Percentiles rank a stretch among this genome's conserved stretches.
phyloP scores from a whole-genome alignment of 1,284 basidiomycete species.

The Sphagnurus paluster region DNA sequence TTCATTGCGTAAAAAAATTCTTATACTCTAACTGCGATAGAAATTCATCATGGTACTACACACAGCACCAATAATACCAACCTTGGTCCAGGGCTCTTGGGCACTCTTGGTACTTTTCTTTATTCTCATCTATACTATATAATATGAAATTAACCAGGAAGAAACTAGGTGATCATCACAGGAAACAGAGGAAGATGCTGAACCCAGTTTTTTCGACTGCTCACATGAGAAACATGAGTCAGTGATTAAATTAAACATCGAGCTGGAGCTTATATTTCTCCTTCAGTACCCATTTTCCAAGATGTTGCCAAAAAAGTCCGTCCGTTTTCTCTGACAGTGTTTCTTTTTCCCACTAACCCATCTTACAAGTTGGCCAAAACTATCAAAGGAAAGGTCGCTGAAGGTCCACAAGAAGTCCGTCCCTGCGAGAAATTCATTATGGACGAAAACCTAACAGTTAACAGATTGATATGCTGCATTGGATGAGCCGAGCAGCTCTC shows the following conservation, averaged over 20 bases:
- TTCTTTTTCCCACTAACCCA: background rate
- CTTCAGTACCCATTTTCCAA: slow-evolving; percentile 34
- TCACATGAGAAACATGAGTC: slow-evolving; percentile 40
- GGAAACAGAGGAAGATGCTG: slow-evolving; percentile 45
- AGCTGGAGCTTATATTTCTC: no score
- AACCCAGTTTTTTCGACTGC: no score
- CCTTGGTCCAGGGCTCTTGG: slow-evolving; percentile 38
- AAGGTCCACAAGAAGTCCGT: slow-evolving; percentile 13
- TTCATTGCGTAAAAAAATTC: slow-evolving; percentile 32
- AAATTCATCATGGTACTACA: background rate
- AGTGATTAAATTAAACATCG: background rate
- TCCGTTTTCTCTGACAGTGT: background rate
- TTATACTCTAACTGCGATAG: background rate
- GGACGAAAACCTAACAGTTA: slow-evolving; percentile 11
- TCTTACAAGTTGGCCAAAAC: slow-evolving; percentile 6
- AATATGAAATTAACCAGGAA: no score
- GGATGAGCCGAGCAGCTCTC: slow-evolving; percentile 7
- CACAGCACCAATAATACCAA: slow-evolving; percentile 29
- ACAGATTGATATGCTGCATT: slow-evolving; percentile 4
- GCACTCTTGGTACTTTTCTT: slow-evolving; percentile 32
- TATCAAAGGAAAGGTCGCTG: slow-evolving; percentile 10
- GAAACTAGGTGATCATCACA: slow-evolving; percentile 42
- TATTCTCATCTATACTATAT: no score
- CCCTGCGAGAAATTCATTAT: background rate
- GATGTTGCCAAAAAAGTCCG: slow-evolving; percentile 33